Percentiles rank a stretch among this genome's conserved stretches.
Evolutionary conservation across 2,329 filamentous ascomycete genomes (phyloP).

Genomic region (Metarhizium humberi): DNA sequence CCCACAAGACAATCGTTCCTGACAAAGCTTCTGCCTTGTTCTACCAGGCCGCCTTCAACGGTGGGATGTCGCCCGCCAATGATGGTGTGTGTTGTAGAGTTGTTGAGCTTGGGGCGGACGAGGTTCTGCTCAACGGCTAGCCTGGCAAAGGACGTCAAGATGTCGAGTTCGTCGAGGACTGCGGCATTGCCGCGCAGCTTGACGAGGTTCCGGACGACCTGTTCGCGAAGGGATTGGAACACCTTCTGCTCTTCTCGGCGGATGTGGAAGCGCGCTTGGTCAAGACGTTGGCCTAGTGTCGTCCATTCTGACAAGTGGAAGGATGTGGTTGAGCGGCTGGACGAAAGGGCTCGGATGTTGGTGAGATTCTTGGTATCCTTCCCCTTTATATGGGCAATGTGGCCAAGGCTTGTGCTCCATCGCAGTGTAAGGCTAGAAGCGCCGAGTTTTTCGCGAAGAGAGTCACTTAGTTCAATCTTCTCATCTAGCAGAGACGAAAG

Average conservation of each 20-base stretch:
- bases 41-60: conserved; percentile 72
- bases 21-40: conserved; percentile 73
- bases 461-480: conserved; percentile 50
- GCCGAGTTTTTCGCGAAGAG: conserved; percentile 51
- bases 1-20: conserved; percentile 80
- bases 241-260: conserved; percentile 76
- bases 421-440: conserved; percentile 64
- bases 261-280: conserved; percentile 69
- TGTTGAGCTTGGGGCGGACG: conserved; percentile 63
- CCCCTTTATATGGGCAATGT: conserved; percentile 84
- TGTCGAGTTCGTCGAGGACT: conserved; percentile 90
- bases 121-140: conserved; percentile 68
- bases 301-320: conserved; percentile 85
- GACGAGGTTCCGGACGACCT: conserved; percentile 73
- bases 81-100: conserved; percentile 59
- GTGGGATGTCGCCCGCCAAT: conserved; percentile 85
- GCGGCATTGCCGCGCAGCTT: conserved; percentile 80
- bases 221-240: conserved; percentile 62
- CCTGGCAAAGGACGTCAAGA: conserved; percentile 74
- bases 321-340: conserved; percentile 74
- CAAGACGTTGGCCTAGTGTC: conserved; percentile 65
- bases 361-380: conserved; percentile 48
- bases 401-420: conserved; percentile 79
- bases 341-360: conserved; percentile 46
- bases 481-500: conserved; percentile 51